A percentile compares a stretch with the other conserved stretches of the same genome.
These are phyloP conservation scores for Penstemon davidsonii DNA, from an alignment of 257 asterid species.

Conservation along the genomic window DNA sequence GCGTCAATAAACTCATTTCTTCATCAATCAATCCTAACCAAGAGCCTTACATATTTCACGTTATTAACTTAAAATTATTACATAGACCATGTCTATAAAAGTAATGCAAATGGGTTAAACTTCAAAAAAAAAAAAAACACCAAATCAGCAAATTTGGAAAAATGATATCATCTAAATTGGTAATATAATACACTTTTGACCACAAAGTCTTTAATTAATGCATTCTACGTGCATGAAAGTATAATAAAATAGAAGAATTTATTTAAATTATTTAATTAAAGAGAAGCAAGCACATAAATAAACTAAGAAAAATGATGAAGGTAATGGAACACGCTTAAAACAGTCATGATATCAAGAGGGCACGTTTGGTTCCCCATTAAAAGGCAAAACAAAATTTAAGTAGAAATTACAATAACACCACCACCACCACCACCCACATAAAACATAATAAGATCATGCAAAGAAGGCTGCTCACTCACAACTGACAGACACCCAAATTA, in stretches of 20 bases:
- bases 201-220: too few relatives aligned
- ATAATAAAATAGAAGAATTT: slow-evolving; percentile 1
- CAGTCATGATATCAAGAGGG: slow-evolving; percentile 64
- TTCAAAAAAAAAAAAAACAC: too few relatives aligned
- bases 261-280: too few relatives aligned
- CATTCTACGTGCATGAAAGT: slow-evolving; percentile 44
- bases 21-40: slow-evolving; percentile 20
- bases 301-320: slow-evolving; percentile 28
- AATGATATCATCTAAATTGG: too few relatives aligned
- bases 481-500: slow-evolving; percentile 49
- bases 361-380: slow-evolving; percentile 85
- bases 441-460: slow-evolving; percentile 60
- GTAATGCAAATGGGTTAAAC: neutral
- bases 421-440: slow-evolving; percentile 18
- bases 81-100: neutral
- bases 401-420: neutral
- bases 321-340: slow-evolving; percentile 42
- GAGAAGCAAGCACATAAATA: slow-evolving; percentile 18
- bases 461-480: slow-evolving; percentile 62
- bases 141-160: too few relatives aligned
- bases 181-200: too few relatives aligned
- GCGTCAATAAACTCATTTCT: slow-evolving; percentile 36
- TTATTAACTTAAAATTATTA: slow-evolving; percentile 1
- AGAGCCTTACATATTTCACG: neutral
- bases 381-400: slow-evolving; percentile 31